Conservation (phyloP, 768 basidiomycete genomes). For the Dentipellis sp. region DNA sequence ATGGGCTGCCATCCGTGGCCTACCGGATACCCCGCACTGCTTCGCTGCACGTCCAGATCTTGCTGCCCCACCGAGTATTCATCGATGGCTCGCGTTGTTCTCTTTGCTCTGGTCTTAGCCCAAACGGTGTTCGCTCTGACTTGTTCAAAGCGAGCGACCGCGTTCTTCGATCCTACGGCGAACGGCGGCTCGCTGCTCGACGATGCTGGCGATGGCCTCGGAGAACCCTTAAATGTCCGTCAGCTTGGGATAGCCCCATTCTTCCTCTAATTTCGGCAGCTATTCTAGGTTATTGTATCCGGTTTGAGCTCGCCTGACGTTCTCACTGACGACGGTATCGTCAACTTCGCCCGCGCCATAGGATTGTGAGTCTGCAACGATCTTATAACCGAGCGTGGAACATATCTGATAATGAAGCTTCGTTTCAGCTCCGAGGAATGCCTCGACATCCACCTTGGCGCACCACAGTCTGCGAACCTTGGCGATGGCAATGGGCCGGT, state of each 20-base stretch:
- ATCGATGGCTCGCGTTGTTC: not conserved
- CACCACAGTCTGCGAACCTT: constrained; percentile 32
- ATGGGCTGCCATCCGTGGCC: not conserved
- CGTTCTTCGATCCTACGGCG: not conserved
- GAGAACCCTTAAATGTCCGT: constrained; percentile 13
- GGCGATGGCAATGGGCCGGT: constrained; percentile 38
- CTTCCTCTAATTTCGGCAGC: no score
- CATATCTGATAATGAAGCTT: not conserved
- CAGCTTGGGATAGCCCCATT: no score
- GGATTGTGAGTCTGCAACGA: constrained; percentile 8
- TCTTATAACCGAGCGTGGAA: not conserved
- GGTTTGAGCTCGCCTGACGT: constrained; percentile 8
- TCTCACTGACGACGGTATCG: constrained; percentile 8
- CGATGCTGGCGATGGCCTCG: not conserved
- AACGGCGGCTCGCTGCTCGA: constrained; percentile 1
- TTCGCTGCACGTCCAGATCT: not conserved
- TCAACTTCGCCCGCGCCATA: constrained; percentile 9
- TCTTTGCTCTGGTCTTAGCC: not conserved
- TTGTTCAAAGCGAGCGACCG: not conserved
- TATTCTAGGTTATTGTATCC: constrained; percentile 9
- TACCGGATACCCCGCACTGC: not conserved
- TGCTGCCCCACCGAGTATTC: not conserved
- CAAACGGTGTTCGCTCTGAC: not conserved
- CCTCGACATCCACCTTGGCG: constrained; percentile 25
- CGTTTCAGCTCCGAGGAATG: constrained; percentile 17